phyloP scores from a whole-genome alignment of 208 protist genomes.

The Trypanosoma vivax region DNA sequence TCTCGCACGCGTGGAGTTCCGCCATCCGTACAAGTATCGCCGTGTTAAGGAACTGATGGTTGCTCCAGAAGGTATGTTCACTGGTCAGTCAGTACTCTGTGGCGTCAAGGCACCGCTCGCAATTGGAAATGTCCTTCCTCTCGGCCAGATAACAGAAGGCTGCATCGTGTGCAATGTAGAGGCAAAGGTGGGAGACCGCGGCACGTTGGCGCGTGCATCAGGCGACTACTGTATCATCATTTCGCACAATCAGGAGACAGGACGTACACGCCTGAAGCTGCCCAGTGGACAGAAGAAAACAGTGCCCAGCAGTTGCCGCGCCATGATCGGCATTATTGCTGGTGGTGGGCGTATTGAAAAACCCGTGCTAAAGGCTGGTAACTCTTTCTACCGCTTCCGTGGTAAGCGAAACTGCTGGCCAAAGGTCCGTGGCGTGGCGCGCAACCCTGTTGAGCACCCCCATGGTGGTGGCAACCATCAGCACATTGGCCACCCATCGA shows the following conservation, averaged over 20 bases:
- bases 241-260: conserved; percentile 95
- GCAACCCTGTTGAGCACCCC: conserved; percentile 99
- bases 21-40: conserved; percentile 92
- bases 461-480: conserved; percentile 99
- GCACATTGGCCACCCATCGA: conserved; percentile 98
- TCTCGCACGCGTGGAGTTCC: conserved; percentile 97
- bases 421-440: conserved; percentile 97
- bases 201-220: conserved; percentile 91
- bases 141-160: conserved; percentile 97
- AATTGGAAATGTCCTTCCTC: conserved; percentile 98
- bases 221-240: conserved; percentile 97
- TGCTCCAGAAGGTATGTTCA: conserved; percentile 98
- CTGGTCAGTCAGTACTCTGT: conserved; percentile 98
- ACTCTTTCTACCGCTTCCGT: conserved; percentile 97
- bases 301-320: conserved; percentile 89
- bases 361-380: conserved; percentile 99
- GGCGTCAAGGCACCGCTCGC: conserved; percentile 94
- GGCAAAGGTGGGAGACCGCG: conserved; percentile 94
- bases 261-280: conserved; percentile 96
- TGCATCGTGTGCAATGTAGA: conserved; percentile 99
- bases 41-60: conserved; percentile 94
- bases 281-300: conserved; percentile 98
- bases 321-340: conserved; percentile 98
- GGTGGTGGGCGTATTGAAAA: conserved; percentile 99
- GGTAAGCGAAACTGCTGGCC: conserved; percentile 99